These are phyloP conservation scores for Sisymbrium altissimum DNA, from an alignment of 345 rosid species.

Conservation along the genomic window DNA sequence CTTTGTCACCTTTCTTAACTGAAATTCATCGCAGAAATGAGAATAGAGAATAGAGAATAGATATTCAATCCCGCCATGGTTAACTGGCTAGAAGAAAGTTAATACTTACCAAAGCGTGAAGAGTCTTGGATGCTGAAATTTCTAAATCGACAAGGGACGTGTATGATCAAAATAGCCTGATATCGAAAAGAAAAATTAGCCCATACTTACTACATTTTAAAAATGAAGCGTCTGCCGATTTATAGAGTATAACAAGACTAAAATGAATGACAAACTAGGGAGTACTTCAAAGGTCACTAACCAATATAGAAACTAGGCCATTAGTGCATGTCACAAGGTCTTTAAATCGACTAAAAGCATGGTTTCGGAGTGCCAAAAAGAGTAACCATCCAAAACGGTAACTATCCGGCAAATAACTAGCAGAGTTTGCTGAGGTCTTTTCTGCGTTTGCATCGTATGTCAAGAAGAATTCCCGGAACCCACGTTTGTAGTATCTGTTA, in stretches of 20 bases:
- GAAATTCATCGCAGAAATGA: slow-evolving; percentile 26
- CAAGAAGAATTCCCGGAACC: slow-evolving; percentile 68
- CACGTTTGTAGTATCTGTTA: slow-evolving; percentile 72
- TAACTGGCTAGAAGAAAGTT: background rate
- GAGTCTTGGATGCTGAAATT: slow-evolving; percentile 61
- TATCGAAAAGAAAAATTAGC: slow-evolving; percentile 10
- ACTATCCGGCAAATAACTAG: slow-evolving; percentile 45
- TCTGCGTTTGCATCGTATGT: slow-evolving; percentile 48
- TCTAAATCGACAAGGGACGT: slow-evolving; percentile 72
- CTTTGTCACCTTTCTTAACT: slow-evolving; percentile 75
- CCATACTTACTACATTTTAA: background rate
- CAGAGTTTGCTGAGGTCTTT: slow-evolving; percentile 40
- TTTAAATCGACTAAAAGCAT: slow-evolving; percentile 76
- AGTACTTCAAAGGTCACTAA: slow-evolving; percentile 38
- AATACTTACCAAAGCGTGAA: slow-evolving; percentile 61
- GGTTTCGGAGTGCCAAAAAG: slow-evolving; percentile 85
- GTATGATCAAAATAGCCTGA: slow-evolving; percentile 89
- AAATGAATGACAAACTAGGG: background rate
- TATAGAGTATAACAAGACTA: background rate
- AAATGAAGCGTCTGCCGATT: background rate
- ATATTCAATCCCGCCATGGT: background rate
- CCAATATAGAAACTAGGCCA: slow-evolving; percentile 88
- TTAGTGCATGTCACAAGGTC: slow-evolving; percentile 86
- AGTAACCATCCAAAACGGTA: slow-evolving; percentile 94
- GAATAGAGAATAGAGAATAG: background rate